These are phyloP conservation scores for Rhizoclosmatium globosum DNA, from an alignment of 192 early-diverging fungal genomes.

Conservation along the genomic window DNA sequence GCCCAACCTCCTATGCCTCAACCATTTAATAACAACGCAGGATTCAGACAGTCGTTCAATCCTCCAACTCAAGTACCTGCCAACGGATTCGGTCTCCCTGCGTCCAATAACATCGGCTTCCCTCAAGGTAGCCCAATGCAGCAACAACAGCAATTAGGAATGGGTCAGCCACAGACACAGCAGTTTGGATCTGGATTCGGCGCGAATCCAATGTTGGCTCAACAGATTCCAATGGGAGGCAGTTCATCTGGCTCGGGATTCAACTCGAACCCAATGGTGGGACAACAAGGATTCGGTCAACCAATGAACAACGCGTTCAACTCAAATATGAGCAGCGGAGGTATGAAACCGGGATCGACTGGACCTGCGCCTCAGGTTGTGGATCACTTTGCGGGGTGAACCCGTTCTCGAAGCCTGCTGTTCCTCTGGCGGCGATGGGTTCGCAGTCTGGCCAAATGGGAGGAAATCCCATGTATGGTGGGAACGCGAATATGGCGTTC, in stretches of 20 bases:
- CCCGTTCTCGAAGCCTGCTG: constrained; percentile 29
- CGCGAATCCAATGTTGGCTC: background rate
- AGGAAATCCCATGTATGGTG: constrained; percentile 5
- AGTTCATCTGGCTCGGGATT: background rate
- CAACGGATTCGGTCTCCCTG: background rate
- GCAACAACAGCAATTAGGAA: background rate
- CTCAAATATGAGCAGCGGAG: constrained; percentile 6
- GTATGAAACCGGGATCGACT: background rate
- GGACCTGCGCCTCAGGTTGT: constrained; percentile 16
- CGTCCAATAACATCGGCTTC: background rate
- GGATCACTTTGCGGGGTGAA: constrained; percentile 33
- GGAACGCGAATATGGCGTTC: background rate
- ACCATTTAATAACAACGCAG: background rate
- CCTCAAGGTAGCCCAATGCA: background rate
- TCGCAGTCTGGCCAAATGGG: background rate
- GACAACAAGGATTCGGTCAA: background rate
- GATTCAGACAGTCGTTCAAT: background rate
- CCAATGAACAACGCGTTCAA: constrained; percentile 18
- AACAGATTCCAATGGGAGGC: background rate
- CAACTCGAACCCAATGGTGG: background rate
- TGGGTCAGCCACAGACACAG: background rate
- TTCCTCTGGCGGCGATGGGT: constrained; percentile 26
- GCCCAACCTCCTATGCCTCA: background rate
- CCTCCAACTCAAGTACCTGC: background rate
- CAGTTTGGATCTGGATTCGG: too few relatives aligned